Conservation (phyloP, 352 stramenopile species). For the Elongisporangium anandrum region DNA sequence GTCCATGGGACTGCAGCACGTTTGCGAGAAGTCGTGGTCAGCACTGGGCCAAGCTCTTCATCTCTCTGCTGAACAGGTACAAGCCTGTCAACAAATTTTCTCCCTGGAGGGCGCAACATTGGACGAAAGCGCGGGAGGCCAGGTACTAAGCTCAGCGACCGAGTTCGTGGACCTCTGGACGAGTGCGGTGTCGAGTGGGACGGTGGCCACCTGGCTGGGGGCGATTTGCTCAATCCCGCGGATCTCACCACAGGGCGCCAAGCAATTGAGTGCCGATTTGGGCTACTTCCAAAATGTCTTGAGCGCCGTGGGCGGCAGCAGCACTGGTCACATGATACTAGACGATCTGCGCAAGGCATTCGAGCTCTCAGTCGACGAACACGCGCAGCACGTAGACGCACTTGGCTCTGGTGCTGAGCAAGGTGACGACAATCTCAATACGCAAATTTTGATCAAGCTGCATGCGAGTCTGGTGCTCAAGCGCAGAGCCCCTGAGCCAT, state of each 20-base stretch:
- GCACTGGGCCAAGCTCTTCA: constrained; percentile 40
- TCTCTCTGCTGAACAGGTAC: constrained; percentile 32
- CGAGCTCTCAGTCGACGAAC: constrained; percentile 23
- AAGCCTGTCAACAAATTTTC: constrained; percentile 48
- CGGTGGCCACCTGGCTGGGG: constrained; percentile 49
- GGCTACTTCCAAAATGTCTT: constrained; percentile 82
- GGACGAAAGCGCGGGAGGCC: constrained; percentile 1
- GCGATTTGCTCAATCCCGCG: constrained; percentile 50
- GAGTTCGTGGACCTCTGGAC: constrained; percentile 83
- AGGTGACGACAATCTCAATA: constrained; percentile 11
- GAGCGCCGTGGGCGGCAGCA: constrained; percentile 54
- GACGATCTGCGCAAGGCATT: constrained; percentile 42
- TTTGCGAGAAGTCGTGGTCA: constrained; percentile 50
- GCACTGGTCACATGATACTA: constrained; percentile 36
- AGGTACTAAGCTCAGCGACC: constrained; percentile 9
- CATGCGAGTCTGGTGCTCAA: constrained; percentile 34
- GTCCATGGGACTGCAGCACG: constrained; percentile 38
- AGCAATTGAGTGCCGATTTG: constrained; percentile 65
- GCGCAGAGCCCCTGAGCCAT: constrained; percentile 6
- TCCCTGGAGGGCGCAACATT: constrained; percentile 8
- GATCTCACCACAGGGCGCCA: constrained; percentile 50
- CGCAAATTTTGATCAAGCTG: constrained; percentile 43
- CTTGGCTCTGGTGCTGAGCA: constrained; percentile 13
- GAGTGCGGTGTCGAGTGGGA: constrained; percentile 51
- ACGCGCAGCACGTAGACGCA: constrained; percentile 26